Base-by-base conservation (phyloP, 2,329 filamentous ascomycete species). In the Pseudogymnoascus sp. region DNA sequence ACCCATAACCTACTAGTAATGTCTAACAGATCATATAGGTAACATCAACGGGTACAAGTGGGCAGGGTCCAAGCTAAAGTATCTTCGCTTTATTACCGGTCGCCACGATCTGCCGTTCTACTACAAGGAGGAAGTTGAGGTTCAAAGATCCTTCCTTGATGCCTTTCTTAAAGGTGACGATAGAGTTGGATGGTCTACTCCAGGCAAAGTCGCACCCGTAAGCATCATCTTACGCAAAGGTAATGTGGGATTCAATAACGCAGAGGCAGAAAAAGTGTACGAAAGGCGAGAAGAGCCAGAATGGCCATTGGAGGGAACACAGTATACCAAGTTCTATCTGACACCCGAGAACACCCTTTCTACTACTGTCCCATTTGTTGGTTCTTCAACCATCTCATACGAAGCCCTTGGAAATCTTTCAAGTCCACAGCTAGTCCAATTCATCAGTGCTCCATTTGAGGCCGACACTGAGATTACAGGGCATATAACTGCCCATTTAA, bases 81-180 rank as follows among this genome's bases (percentile, higher is more conserved):
- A 87, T 66, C 77, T 90, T 0, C 81, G 87, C 5, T 84, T 89
- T 71, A 87, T 90, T 69, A 86, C 83, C 0, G 88, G 88, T 1
- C 80, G 88, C 0, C 88, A 91, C 65, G 88, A 90, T 67, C 76
- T 90, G 1, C 88, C 88, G 0, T 90, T 90, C 71, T 91, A 89
- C 74, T 89, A 89, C 70, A 72, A 81, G 1, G 84, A 89, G 58
- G 85, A 89, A 65, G 87, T 88, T 0, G 84, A 88, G 64, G 67
- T 90, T 0, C 88, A 90, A 69, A 79, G 78, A 55, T 84, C 82
- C 66, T 91, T 91, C 71, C 75, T 90, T 0, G 85, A 89, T 63
- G 87, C 87, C 0, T 91, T 91, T 69, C 78, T 91, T 37, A 90
- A 89, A 67, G 84, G 79, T 1, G 79, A 89, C 0, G 88, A 90